Conservation (phyloP, 106 monocot species). For the Cymbidium sinense region DNA sequence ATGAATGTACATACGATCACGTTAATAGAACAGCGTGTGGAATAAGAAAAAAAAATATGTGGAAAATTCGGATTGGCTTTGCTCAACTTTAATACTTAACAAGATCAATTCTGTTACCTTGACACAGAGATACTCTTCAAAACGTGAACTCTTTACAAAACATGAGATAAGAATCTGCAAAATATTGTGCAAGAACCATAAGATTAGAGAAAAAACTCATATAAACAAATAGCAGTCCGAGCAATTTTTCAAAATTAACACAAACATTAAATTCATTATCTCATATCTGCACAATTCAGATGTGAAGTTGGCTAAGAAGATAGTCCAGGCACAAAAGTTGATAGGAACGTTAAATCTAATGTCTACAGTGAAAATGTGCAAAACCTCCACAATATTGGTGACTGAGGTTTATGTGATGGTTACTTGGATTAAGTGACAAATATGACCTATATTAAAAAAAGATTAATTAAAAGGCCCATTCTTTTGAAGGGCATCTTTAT, state of each 20-base stretch:
- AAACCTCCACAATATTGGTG: no score
- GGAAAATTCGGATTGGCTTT: not conserved
- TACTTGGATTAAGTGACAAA: no score
- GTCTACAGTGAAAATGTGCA: no score
- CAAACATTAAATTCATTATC: not conserved
- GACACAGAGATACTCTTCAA: constrained; percentile 91
- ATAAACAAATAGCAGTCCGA: not conserved
- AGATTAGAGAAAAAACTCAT: not conserved
- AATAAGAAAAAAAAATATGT: no score
- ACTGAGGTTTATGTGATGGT: no score
- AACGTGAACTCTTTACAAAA: constrained; percentile 93
- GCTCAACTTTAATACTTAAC: not conserved
- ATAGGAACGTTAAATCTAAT: not conserved
- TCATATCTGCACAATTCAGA: not conserved
- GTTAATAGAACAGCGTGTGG: no score
- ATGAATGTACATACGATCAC: no score
- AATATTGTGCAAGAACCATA: constrained; percentile 8
- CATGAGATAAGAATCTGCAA: constrained; percentile 92
- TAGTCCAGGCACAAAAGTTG: not conserved
- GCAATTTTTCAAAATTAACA: not conserved
- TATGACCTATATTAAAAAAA: no score
- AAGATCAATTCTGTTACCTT: constrained; percentile 44
- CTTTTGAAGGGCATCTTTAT: no score
- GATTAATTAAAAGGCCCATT: no score
- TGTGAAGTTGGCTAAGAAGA: not conserved